phyloP scores from a whole-genome alignment of 164 flowering plant genomes.

The Buxus sempervirens region DNA sequence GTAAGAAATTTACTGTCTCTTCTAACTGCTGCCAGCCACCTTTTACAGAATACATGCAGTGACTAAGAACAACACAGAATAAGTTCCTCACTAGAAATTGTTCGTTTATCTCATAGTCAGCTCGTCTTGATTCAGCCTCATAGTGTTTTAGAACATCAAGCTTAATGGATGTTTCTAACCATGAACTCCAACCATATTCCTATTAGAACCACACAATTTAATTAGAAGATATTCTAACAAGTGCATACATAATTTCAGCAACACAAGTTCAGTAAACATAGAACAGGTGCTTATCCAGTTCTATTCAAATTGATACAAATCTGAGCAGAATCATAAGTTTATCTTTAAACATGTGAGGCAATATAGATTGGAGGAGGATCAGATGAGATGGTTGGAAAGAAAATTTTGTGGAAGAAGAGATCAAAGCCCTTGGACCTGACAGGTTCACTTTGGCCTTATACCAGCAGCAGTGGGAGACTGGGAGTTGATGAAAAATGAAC shows the following conservation, averaged over 20 bases:
- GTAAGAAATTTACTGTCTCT: constrained; percentile 80
- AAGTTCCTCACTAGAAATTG: constrained; percentile 51
- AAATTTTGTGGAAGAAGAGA: no score
- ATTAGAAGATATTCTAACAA: constrained; percentile 16
- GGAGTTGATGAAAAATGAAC: no score
- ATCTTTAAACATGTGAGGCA: no score
- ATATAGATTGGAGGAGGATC: no score
- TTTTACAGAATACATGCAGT: constrained; percentile 67
- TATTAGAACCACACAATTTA: constrained; percentile 21
- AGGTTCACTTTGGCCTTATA: no score
- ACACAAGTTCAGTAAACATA: no score
- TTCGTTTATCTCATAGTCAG: constrained; percentile 42
- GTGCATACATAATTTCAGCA: neutral
- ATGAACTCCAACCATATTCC: constrained; percentile 97
- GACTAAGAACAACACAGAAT: constrained; percentile 74
- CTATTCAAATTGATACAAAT: no score
- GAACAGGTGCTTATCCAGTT: no score
- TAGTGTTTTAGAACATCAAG: constrained; percentile 68
- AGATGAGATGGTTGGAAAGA: no score
- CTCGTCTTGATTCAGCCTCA: constrained; percentile 28
- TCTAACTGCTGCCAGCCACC: constrained; percentile 99
- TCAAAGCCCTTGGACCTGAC: no score
- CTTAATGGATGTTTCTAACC: constrained; percentile 58
- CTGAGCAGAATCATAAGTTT: no score
- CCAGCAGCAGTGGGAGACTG: no score